Conservation (phyloP, 75 land plant species). For the Selaginella tamariscina region DNA sequence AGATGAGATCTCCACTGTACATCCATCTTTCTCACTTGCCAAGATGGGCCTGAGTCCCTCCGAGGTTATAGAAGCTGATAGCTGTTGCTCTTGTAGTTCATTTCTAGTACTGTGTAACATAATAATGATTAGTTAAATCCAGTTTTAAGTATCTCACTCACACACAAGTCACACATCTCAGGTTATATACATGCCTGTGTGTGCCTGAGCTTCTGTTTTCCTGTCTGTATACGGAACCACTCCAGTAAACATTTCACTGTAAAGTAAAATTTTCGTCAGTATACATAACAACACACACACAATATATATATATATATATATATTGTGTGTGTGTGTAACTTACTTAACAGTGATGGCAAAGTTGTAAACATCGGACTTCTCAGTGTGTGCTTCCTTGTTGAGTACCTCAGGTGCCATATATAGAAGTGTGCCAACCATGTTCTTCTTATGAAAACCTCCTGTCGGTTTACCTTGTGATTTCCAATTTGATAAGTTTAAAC, state of each 20-base stretch:
- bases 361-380: conserved; percentile 85
- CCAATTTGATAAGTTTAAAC: conserved; percentile 47
- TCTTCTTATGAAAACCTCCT: conserved; percentile 90
- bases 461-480: conserved; percentile 86
- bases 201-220: conserved; percentile 86
- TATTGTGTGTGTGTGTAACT: conserved; percentile 27
- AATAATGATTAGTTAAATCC: too few relatives aligned
- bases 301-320: too few relatives aligned
- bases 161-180: too few relatives aligned
- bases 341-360: conserved; percentile 81
- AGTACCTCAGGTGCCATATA: conserved; percentile 97
- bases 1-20: conserved; percentile 34
- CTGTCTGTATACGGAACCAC: conserved; percentile 97
- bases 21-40: conserved; percentile 43
- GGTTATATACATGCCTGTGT: background rate
- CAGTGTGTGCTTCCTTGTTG: conserved; percentile 66
- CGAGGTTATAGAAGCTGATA: conserved; percentile 76
- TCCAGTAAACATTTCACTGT: conserved; percentile 92
- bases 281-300: too few relatives aligned
- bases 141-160: too few relatives aligned
- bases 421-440: conserved; percentile 90
- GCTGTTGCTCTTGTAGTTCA: conserved; percentile 96
- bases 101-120: conserved; percentile 93
- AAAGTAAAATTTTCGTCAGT: background rate
- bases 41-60: conserved; percentile 66